phyloP scores from a whole-genome alignment of 331 rosid genomes.

The Rhamnella rubrinervis region DNA sequence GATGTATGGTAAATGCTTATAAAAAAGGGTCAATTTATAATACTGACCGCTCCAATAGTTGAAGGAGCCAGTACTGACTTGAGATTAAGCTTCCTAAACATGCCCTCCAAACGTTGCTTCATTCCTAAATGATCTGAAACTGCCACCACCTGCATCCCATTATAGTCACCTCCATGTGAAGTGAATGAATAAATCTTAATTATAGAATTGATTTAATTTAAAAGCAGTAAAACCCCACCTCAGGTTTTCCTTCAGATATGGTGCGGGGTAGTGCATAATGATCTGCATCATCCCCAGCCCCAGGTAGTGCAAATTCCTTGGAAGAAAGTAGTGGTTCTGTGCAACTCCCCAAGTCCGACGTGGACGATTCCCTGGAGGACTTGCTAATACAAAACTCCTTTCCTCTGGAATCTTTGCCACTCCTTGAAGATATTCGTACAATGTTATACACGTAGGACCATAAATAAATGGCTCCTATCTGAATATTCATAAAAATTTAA shows the following conservation, averaged over 20 bases:
- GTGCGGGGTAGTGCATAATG: conserved; percentile 22
- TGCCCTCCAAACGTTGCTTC: not conserved
- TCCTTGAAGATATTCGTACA: conserved; percentile 55
- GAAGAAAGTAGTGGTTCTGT: conserved; percentile 35
- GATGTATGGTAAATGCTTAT: not conserved
- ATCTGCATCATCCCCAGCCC: conserved; percentile 17
- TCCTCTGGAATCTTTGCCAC: conserved; percentile 1
- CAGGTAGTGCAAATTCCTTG: conserved; percentile 10
- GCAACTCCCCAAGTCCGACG: conserved; percentile 11
- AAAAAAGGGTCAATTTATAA: too few relatives aligned
- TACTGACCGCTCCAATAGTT: not conserved
- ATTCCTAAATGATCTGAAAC: conserved; percentile 4
- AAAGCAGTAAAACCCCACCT: conserved; percentile 14
- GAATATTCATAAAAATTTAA: conserved; percentile 17
- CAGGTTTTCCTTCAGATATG: not conserved
- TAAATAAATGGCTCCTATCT: conserved; percentile 67
- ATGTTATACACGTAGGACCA: conserved; percentile 91
- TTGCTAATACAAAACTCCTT: conserved; percentile 6
- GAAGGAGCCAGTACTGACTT: not conserved
- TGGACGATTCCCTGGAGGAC: conserved; percentile 14
- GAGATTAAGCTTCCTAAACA: not conserved
- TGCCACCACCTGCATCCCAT: conserved; percentile 24
- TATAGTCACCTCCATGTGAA: not conserved
- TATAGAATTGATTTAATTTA: too few relatives aligned
- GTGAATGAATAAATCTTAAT: not conserved